A percentile compares a stretch with the other conserved stretches of the same genome.
Evolutionary conservation across 768 basidiomycete genomes (phyloP).

Genomic region (Suillus brevipes): DNA sequence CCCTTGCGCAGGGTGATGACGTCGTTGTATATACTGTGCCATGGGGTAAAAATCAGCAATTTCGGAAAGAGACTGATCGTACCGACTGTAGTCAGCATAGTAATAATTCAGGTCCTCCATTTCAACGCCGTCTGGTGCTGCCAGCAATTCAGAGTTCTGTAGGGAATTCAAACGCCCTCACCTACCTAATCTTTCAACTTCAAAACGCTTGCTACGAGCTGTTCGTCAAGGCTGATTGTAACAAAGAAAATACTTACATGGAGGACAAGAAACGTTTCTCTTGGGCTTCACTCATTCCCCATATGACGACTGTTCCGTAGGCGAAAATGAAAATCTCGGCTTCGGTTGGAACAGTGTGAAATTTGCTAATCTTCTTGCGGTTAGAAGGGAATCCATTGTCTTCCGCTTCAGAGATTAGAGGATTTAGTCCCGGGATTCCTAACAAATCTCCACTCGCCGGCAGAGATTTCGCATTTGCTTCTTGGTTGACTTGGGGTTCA

Average conservation of each 20-base stretch:
- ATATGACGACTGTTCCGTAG: slow-evolving; percentile 94
- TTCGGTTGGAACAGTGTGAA: slow-evolving; percentile 62
- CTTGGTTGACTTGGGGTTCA: slow-evolving; percentile 46
- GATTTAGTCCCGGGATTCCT: slow-evolving; percentile 67
- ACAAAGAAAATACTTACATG: slow-evolving; percentile 57
- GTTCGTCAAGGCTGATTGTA: slow-evolving; percentile 12
- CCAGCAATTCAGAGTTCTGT: slow-evolving; percentile 9
- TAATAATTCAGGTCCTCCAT: slow-evolving; percentile 98
- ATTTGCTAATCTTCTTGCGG: slow-evolving; percentile 61
- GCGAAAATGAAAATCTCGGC: slow-evolving; percentile 93
- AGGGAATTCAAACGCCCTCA: slow-evolving; percentile 9
- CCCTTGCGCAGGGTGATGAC: slow-evolving; percentile 94
- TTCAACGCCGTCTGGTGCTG: slow-evolving; percentile 86
- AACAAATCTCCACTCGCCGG: slow-evolving; percentile 65
- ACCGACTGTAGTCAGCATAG: slow-evolving; percentile 96
- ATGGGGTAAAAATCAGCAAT: slow-evolving; percentile 23
- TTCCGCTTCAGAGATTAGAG: slow-evolving; percentile 27
- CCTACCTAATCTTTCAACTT: slow-evolving; percentile 81
- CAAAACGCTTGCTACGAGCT: slow-evolving; percentile 82
- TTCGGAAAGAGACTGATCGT: slow-evolving; percentile 23
- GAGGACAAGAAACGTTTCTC: slow-evolving; percentile 89
- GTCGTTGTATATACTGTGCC: slow-evolving; percentile 87
- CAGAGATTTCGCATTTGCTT: slow-evolving; percentile 27
- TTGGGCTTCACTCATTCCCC: slow-evolving; percentile 95
- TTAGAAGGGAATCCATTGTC: slow-evolving; percentile 36